Percentiles rank a stretch among this genome's conserved stretches.
Evolutionary conservation across 2,329 filamentous ascomycete genomes (phyloP).

Genomic region (Beauveria medogensis): DNA sequence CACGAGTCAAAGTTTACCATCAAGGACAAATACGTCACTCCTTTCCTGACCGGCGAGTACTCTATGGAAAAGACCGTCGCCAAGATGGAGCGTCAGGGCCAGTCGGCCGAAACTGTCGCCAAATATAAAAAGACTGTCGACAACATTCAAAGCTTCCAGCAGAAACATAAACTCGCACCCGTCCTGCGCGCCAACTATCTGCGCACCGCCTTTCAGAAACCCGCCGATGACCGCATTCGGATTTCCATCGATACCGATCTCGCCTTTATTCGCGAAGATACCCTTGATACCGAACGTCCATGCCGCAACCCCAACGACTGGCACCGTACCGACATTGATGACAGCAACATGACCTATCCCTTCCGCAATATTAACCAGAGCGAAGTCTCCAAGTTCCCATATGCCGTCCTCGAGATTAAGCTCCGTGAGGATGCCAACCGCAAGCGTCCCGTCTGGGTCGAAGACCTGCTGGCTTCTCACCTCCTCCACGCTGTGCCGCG

Average conservation of each 20-base stretch:
- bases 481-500: conserved; percentile 80
- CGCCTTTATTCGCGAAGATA: conserved; percentile 73
- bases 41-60: conserved; percentile 80
- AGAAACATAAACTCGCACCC: conserved; percentile 69
- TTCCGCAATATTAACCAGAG: conserved; percentile 83
- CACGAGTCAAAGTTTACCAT: conserved; percentile 74
- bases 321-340: conserved; percentile 88
- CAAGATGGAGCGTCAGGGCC: conserved; percentile 75
- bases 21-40: conserved; percentile 89
- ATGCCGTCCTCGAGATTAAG: conserved; percentile 88
- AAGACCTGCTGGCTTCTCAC: conserved; percentile 87
- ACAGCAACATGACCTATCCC: conserved; percentile 72
- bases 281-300: conserved; percentile 73
- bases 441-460: conserved; percentile 76
- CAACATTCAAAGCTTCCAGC: conserved; percentile 73
- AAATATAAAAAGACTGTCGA: conserved; percentile 64
- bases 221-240: conserved; percentile 79
- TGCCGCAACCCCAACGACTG: conserved; percentile 83
- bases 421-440: conserved; percentile 57
- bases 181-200: conserved; percentile 87
- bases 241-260: conserved; percentile 91
- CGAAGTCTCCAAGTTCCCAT: conserved; percentile 85
- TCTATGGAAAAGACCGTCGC: conserved; percentile 83
- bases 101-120: conserved; percentile 57
- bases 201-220: conserved; percentile 93